Percentiles rank a stretch among this genome's conserved stretches.
Conservation (phyloP, 371 early-diverging fungal species). For the Neoconidiobolus thromboides region DNA sequence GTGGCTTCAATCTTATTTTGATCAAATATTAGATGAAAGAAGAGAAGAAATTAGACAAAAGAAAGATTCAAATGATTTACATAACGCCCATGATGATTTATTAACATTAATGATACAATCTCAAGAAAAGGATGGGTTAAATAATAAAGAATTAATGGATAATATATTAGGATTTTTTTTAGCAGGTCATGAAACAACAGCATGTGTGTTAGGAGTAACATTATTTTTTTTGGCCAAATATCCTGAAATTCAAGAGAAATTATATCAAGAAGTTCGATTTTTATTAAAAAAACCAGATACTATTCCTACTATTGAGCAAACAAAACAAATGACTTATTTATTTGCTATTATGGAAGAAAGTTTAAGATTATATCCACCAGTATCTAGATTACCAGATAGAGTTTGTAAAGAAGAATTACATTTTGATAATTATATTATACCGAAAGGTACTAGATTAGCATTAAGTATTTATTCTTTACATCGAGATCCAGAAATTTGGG, state of each 20-base stretch:
- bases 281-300: not conserved
- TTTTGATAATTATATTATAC: not conserved
- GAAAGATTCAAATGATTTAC: not conserved
- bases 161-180: not conserved
- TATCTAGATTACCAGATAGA: not conserved
- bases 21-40: not conserved
- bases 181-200: slow-evolving; percentile 3
- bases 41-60: not conserved
- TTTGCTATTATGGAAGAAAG: not conserved
- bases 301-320: not conserved
- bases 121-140: not conserved
- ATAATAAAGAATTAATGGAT: not conserved
- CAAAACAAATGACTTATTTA: not conserved
- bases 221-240: not conserved
- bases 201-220: not conserved
- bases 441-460: not conserved
- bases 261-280: not conserved
- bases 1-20: not conserved
- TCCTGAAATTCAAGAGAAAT: slow-evolving; percentile 3
- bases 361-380: not conserved
- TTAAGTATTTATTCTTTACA: not conserved
- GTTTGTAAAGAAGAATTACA: not conserved
- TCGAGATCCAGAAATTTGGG: slow-evolving; percentile 10
- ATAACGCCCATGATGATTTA: not conserved
- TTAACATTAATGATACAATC: not conserved